Base-by-base conservation (phyloP, 2,329 filamentous ascomycete species). In the Huntiella moniliformis region DNA sequence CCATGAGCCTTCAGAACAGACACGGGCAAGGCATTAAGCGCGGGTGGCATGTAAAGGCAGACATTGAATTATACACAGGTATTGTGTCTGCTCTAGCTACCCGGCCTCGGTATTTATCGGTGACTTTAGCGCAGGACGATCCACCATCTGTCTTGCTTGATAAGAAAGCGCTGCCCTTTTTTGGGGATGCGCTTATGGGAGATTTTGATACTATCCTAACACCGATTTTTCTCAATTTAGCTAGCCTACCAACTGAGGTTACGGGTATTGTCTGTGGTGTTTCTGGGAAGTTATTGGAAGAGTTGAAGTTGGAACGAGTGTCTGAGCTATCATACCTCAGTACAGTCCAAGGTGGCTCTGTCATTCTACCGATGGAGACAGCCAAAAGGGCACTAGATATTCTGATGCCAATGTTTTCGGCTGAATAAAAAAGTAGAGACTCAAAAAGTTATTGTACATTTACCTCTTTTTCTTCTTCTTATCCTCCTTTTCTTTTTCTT, bases 211-310 rank as follows among this genome's bases (percentile, higher is more conserved):
- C 77, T 52, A 75, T 74, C 49, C 68, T 87, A 32, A 75, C 92
- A 1, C 86, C 91, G 1, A 91, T 98, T 54, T 88, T 86, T 49
- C 70, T 98, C 3, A 85, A 96, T 55, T 69, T 98, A 18, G 76
- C 74, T 15, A 76, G 75, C 37, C 65, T 96, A 36, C 83, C 88
- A 0, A 70, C 88, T 37, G 85, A 94, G 59, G 86, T 85, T 5
- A 93, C 87, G 0, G 88, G 88, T 16, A 95, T 98, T 48, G 85
- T 98, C 3, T 95, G 87, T 54, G 88, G 91, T 22, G 84, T 98
- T 2, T 87, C 88, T 0, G 84, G 86, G 18, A 73, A 77, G 46
- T 67, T 96, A 22, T 81, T 86, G 1, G 75, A 82, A 42, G 82
- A 82, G 39, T 78, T 84, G 60, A 62, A 67, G 46, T 64, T 64